A percentile compares a stretch with the other conserved stretches of the same genome.
Evolutionary conservation across 1,284 basidiomycete genomes (phyloP).

Genomic region (Flammula alnicola): DNA sequence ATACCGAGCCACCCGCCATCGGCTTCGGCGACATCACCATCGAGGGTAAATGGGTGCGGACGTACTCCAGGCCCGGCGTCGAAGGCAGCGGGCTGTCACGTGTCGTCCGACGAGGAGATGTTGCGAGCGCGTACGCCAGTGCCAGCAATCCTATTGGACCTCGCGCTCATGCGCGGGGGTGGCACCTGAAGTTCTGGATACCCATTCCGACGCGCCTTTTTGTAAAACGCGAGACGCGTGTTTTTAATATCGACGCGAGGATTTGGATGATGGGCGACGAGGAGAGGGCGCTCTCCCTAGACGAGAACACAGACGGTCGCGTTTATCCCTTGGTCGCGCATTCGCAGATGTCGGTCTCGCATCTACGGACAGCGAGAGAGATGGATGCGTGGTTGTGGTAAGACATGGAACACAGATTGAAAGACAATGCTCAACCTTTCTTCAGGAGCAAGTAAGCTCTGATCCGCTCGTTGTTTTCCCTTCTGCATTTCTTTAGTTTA

Average conservation of each 20-base stretch:
- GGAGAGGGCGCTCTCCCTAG: conserved; percentile 17
- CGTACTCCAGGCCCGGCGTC: conserved; percentile 21
- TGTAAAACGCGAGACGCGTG: conserved; percentile 36
- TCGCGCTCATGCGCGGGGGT: conserved; percentile 23
- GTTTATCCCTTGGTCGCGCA: conserved; percentile 20
- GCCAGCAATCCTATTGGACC: conserved; percentile 1
- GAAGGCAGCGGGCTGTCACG: conserved; percentile 11
- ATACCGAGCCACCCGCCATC: conserved; percentile 3
- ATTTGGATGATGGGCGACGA: conserved; percentile 32
- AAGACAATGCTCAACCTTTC: too few species aligned
- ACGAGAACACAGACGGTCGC: conserved; percentile 14
- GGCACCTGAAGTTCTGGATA: conserved; percentile 37
- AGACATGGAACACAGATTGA: background rate
- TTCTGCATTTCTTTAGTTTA: too few species aligned
- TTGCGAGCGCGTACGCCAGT: background rate
- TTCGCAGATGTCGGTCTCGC: conserved; percentile 36
- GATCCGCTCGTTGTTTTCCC: background rate
- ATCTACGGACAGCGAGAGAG: conserved; percentile 33
- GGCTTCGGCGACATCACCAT: conserved; percentile 24
- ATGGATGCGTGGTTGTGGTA: conserved; percentile 22
- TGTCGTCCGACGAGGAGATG: conserved; percentile 1
- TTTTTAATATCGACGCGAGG: conserved; percentile 30
- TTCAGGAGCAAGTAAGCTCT: background rate
- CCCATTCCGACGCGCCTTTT: conserved; percentile 37
- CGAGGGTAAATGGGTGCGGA: conserved; percentile 28